These are phyloP conservation scores for Pistacia integerrima DNA, from an alignment of 345 rosid genomes.

Conservation along the genomic window DNA sequence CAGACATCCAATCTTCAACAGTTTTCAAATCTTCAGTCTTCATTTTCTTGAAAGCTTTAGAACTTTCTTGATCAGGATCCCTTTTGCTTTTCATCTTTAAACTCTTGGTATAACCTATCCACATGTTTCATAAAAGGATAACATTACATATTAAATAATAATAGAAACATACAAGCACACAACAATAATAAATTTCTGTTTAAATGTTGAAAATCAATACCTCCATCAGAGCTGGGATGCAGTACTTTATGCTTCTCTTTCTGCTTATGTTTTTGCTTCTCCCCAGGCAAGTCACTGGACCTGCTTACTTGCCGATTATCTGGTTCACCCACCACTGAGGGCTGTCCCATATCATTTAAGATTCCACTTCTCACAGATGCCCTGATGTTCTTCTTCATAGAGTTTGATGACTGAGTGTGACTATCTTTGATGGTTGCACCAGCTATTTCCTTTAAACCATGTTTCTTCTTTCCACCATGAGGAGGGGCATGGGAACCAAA, in stretches of 20 bases:
- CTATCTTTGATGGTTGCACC: slow-evolving; percentile 42
- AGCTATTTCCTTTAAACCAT: slow-evolving; percentile 48
- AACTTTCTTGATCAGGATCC: slow-evolving; percentile 50
- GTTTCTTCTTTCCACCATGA: slow-evolving; percentile 55
- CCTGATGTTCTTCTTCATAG: slow-evolving; percentile 48
- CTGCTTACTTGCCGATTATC: slow-evolving; percentile 41
- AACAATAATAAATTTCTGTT: slow-evolving; percentile 16
- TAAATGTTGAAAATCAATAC: slow-evolving; percentile 43
- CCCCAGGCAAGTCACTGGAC: slow-evolving; percentile 39
- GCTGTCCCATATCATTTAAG: slow-evolving; percentile 43
- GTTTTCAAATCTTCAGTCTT: slow-evolving; percentile 48
- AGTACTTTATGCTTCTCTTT: slow-evolving; percentile 60
- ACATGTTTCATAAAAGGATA: slow-evolving; percentile 26
- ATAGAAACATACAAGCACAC: slow-evolving; percentile 12
- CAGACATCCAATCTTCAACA: slow-evolving; percentile 52
- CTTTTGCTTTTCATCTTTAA: slow-evolving; percentile 64
- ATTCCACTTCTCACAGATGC: slow-evolving; percentile 40
- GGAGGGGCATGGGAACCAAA: slow-evolving; percentile 28
- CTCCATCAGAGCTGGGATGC: slow-evolving; percentile 63
- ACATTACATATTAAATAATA: slow-evolving; percentile 22
- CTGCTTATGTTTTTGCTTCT: slow-evolving; percentile 52
- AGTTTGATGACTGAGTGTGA: slow-evolving; percentile 40
- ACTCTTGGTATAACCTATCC: slow-evolving; percentile 54
- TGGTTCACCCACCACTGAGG: slow-evolving; percentile 46
- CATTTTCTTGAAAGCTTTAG: slow-evolving; percentile 62